Evolutionary conservation across 768 basidiomycete genomes (phyloP), one percentile per base, ranked within the genome.

Genomic region (Rhizopogon vinicolor): DNA sequence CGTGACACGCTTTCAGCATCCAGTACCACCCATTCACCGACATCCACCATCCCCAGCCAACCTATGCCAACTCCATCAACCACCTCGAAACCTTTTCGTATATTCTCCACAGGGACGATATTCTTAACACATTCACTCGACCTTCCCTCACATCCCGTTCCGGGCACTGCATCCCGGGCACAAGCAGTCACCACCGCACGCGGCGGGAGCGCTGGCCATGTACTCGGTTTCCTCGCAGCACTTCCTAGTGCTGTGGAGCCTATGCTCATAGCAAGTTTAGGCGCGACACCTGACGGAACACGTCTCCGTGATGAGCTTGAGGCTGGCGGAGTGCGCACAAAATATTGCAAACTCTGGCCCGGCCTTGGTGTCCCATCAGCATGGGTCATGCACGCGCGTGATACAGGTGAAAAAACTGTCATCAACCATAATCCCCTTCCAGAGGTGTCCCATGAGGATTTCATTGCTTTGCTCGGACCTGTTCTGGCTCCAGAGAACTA

Each of bases 341-440:
- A 80, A 49, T 89, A 83, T 62, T 87, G 86, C 73, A 89, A 90
- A 69, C 67, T 88, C 19, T 86, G 86, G 83, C 80, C 82, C 28
- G 80, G 80, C 9, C 79, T 82, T 14, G 84, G 86, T 49, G 87
- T 92, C 22, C 91, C 91, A 1, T 82, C 79, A 51, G 89, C 91
- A 16, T 93, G 90, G 88, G 83, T 93, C 37, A 64, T 93, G 29
- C 83, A 89, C 70, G 79, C 88, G 49, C 80, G 89, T 87, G 63
- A 87, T 56, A 78, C 78, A 44, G 78, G 81, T 63, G 70, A 79
- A 8, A 80, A 83, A 41, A 86, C 89, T 12, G 84, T 91, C 50
- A 83, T 92, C 61, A 91, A 93, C 68, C 89, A 93, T 70, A 93
- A 93, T 61, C 90, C 91, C 2, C 76, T 93, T 7, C 91, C 89